Evolutionary conservation across 208 protist genomes (phyloP), one percentile per base, ranked within the genome.

Genomic region (Lotmaria passim): DNA sequence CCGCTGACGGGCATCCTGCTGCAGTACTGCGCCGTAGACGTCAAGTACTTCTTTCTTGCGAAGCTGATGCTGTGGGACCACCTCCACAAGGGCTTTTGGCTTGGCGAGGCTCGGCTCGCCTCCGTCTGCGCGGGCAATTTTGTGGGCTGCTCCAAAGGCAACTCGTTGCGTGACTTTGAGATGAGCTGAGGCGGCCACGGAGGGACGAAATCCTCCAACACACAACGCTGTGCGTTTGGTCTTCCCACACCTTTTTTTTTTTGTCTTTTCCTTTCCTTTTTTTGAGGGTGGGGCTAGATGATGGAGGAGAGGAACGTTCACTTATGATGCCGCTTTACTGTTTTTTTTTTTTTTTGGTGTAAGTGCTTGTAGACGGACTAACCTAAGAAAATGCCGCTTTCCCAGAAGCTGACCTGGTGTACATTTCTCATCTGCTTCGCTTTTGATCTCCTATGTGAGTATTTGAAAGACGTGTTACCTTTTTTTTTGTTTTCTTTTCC

Each of bases 41-140:
- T 87, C 19, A 82, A 85, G 68, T 82, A 87, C 55, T 90, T 90
- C 58, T 90, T 90, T 46, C 21, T 60, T 21, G 85, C 85, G 14
- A 56, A 73, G 55, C 12, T 73, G 4, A 50, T 78, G 38, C 57
- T 90, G 10, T 64, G 64, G 53, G 26, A 56, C 26, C 76, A 81
- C 69, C n/a, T 77, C 0, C 58, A 69, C 15, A 41, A 56, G 7
- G 73, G 73, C 48, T 82, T 44, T 30, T 36, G 31, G 14, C 38
- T 86, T 2, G 78, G 66, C 6, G 74, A 70, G 30, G 67, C 33
- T 7, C 70, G 78, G 1, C 72, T 90, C 28, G 38, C 21, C 3
- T 60, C 57, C 3, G 84, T 90, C 19, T 82, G 78, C 59, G 50
- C 26, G 0, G 79, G 79, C 6, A 43, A 67, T 17, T 83, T 79